A percentile compares a stretch with the other conserved stretches of the same genome.
Evolutionary conservation across 2,329 filamentous ascomycete genomes (phyloP).

Genomic region (Aspergillus amoenus): DNA sequence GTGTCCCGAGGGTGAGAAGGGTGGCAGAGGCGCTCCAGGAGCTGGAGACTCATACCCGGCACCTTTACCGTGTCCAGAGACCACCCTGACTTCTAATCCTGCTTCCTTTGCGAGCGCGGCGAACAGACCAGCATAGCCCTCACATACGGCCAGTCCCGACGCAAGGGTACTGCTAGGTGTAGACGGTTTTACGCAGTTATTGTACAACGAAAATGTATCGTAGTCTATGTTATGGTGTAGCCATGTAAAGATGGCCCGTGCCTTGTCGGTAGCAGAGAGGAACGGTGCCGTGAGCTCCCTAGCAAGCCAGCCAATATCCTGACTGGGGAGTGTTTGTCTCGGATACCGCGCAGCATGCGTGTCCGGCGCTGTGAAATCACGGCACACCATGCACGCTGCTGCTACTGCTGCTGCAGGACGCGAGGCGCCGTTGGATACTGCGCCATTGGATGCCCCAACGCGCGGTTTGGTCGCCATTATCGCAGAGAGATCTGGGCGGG

Average conservation of each 20-base stretch:
- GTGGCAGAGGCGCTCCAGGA: conserved; percentile 65
- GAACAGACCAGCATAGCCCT: conserved; percentile 85
- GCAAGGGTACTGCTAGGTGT: conserved; percentile 72
- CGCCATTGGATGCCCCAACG: conserved; percentile 21
- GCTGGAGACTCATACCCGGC: conserved; percentile 66
- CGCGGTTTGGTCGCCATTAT: conserved; percentile 55
- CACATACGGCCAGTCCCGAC: conserved; percentile 81
- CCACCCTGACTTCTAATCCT: conserved; percentile 73
- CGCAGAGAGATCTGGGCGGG: conserved; percentile 58
- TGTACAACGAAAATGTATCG: conserved; percentile 77
- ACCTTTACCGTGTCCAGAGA: conserved; percentile 83
- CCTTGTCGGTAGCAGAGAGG: conserved; percentile 81
- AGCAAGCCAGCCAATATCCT: conserved; percentile 70
- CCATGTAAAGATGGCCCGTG: conserved; percentile 91
- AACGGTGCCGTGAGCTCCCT: conserved; percentile 77
- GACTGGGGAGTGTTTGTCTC: conserved; percentile 67
- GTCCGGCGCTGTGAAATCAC: conserved; percentile 85
- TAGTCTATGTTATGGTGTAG: conserved; percentile 91
- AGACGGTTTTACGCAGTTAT: conserved; percentile 63
- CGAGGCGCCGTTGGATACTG: conserved; percentile 3
- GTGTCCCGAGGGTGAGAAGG: conserved; percentile 61
- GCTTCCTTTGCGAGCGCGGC: conserved; percentile 73
- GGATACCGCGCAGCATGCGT: conserved; percentile 75
- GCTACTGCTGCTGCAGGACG: conserved; percentile 13
- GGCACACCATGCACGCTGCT: conserved; percentile 70